A percentile compares a stretch with the other conserved stretches of the same genome.
Conservation (phyloP, 2,329 filamentous ascomycete species). For the Intubia oerlemansii region DNA sequence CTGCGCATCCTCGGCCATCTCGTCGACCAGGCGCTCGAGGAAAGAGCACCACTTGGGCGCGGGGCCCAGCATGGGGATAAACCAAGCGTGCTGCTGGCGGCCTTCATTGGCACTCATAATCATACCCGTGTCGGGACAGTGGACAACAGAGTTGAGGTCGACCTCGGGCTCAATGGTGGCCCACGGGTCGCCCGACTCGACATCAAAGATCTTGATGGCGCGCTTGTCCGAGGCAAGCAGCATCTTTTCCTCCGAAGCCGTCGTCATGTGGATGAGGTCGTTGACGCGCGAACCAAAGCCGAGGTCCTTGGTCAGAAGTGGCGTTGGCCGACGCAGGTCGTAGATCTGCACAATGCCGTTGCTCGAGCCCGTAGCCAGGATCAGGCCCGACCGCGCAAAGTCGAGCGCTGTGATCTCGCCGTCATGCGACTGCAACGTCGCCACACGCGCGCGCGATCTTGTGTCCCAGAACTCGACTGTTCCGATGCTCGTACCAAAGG, state of each 20-base stretch:
- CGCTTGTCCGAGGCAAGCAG: slow-evolving; percentile 83
- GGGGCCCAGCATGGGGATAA: slow-evolving; percentile 34
- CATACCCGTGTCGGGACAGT: slow-evolving; percentile 87
- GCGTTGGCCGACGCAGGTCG: slow-evolving; percentile 71
- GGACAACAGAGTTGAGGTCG: slow-evolving; percentile 84
- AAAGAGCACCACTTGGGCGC: slow-evolving; percentile 93
- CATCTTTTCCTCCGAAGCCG: slow-evolving; percentile 58
- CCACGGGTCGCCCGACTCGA: slow-evolving; percentile 66
- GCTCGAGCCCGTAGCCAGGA: slow-evolving; percentile 70
- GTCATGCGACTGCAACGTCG: slow-evolving; percentile 46
- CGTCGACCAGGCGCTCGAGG: slow-evolving; percentile 92
- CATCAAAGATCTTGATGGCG: slow-evolving; percentile 95
- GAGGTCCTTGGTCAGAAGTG: slow-evolving; percentile 80
- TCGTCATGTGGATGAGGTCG: slow-evolving; percentile 54
- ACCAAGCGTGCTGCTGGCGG: slow-evolving; percentile 67
- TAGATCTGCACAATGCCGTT: slow-evolving; percentile 77
- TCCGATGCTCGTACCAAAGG: slow-evolving; percentile 87
- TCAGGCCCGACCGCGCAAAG: slow-evolving; percentile 67
- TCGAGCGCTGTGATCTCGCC: slow-evolving; percentile 71
- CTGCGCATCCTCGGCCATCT: slow-evolving; percentile 72
- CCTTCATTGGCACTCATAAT: slow-evolving; percentile 93
- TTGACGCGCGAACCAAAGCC: slow-evolving; percentile 88
- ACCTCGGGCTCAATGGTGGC: slow-evolving; percentile 89
- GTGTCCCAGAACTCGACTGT: slow-evolving; percentile 96
- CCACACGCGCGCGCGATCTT: slow-evolving; percentile 60